Conservation (phyloP, 805 yeast genomes). For the Starmera quercuum region DNA sequence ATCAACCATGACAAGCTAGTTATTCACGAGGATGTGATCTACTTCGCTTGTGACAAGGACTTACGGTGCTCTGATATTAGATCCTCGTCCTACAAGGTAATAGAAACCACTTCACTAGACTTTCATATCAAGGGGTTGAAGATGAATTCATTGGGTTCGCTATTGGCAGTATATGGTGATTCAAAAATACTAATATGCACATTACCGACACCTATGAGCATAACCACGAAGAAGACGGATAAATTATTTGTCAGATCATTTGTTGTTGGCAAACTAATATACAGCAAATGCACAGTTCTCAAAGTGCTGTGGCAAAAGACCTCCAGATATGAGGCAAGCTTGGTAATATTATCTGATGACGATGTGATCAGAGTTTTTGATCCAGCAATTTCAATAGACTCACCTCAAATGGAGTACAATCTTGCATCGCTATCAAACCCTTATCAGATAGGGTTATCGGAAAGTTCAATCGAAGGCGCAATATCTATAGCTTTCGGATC, state of each 20-base stretch:
- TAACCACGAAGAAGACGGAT: constrained; percentile 1
- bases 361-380: constrained; percentile 28
- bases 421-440: constrained; percentile 12
- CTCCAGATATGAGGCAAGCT: constrained; percentile 33
- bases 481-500: constrained; percentile 19
- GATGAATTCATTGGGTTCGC: constrained; percentile 33
- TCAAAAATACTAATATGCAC: constrained; percentile 21
- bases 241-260: constrained; percentile 11
- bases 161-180: constrained; percentile 34
- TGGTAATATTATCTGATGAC: constrained; percentile 33
- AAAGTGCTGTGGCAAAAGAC: constrained; percentile 38
- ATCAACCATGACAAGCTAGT: constrained; percentile 2
- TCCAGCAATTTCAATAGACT: constrained; percentile 19
- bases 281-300: constrained; percentile 22
- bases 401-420: constrained; percentile 15
- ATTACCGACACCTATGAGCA: constrained; percentile 20
- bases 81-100: constrained; percentile 5
- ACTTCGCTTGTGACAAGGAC: constrained; percentile 10
- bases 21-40: constrained; percentile 13
- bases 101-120: constrained; percentile 11
- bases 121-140: constrained; percentile 26
- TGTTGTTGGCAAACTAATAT: constrained; percentile 20
- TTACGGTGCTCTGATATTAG: constrained; percentile 11
- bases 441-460: constrained; percentile 12
- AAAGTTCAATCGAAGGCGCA: constrained; percentile 13